Percentiles rank a stretch among this genome's conserved stretches.
phyloP scores from a whole-genome alignment of 1,139 yeast species.

The Diutina ranongensis region DNA sequence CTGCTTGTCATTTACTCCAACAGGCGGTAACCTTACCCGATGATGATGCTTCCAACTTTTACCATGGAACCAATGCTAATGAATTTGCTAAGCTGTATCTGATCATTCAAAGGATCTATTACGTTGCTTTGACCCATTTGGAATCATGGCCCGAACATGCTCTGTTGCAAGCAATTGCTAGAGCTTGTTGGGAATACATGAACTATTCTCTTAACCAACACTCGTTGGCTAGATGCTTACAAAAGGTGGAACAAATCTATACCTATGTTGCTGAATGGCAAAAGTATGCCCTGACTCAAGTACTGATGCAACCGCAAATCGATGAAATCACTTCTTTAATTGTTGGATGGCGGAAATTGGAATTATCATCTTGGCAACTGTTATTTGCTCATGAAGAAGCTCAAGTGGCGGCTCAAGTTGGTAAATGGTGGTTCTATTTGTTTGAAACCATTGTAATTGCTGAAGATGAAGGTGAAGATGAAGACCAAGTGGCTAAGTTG shows the following conservation, averaged over 20 bases:
- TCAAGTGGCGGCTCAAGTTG: slow-evolving; percentile 36
- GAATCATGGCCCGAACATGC: slow-evolving; percentile 94
- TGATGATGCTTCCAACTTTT: slow-evolving; percentile 40
- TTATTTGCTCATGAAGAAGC: slow-evolving; percentile 59
- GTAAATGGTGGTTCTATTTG: slow-evolving; percentile 87
- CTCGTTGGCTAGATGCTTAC: slow-evolving; percentile 69
- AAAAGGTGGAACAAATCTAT: slow-evolving; percentile 79
- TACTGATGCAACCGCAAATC: slow-evolving; percentile 46
- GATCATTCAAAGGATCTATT: slow-evolving; percentile 22
- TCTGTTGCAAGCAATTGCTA: slow-evolving; percentile 56
- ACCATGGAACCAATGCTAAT: slow-evolving; percentile 47
- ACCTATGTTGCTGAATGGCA: slow-evolving; percentile 87
- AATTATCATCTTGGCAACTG: slow-evolving; percentile 75
- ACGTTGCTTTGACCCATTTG: slow-evolving; percentile 35
- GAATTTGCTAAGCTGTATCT: slow-evolving; percentile 23
- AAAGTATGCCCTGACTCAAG: slow-evolving; percentile 75
- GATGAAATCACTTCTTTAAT: slow-evolving; percentile 55
- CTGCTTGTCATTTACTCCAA: not conserved
- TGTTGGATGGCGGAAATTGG: slow-evolving; percentile 85
- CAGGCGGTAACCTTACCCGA: not conserved
- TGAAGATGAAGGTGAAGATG: slow-evolving; percentile 14
- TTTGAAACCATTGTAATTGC: slow-evolving; percentile 66
- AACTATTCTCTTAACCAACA: slow-evolving; percentile 43
- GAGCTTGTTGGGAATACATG: slow-evolving; percentile 61
- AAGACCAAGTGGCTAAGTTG: slow-evolving; percentile 21